A percentile compares a stretch with the other conserved stretches of the same genome.
phyloP scores from a whole-genome alignment of 371 early-diverging fungal species.

The Parasitella parasitica region DNA sequence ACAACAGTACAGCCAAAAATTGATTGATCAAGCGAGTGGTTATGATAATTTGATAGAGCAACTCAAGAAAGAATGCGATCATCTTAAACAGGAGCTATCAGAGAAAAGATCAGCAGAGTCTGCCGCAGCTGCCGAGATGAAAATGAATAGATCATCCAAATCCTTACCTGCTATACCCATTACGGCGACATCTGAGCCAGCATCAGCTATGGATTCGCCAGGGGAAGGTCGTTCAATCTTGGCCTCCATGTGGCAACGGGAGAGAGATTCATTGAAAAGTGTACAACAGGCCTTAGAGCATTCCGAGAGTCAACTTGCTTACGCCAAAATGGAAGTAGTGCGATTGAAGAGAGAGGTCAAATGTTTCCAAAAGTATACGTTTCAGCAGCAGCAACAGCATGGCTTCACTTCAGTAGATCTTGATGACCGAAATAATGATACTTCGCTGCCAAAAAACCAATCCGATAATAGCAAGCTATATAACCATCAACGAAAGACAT shows the following conservation, averaged over 20 bases:
- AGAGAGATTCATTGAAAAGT: constrained; percentile 8
- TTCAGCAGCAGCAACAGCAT: not conserved
- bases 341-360: constrained; percentile 18
- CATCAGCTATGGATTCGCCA: not conserved
- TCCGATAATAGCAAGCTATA: not conserved
- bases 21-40: not conserved
- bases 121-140: not conserved
- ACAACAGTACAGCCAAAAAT: not conserved
- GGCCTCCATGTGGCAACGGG: constrained; percentile 19
- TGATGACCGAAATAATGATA: not conserved
- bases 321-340: constrained; percentile 6
- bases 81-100: not conserved
- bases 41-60: not conserved
- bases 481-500: no score
- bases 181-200: not conserved
- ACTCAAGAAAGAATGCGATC: not conserved
- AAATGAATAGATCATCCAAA: not conserved
- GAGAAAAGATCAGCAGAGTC: not conserved
- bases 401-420: not conserved
- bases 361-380: constrained; percentile 3
- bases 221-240: constrained; percentile 6
- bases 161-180: constrained; percentile 3
- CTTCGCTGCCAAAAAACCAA: not conserved
- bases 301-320: constrained; percentile 18
- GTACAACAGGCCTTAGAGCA: constrained; percentile 13